Base-by-base conservation (phyloP, 1,139 yeast species). In the Suhomyces ambrosiae region DNA sequence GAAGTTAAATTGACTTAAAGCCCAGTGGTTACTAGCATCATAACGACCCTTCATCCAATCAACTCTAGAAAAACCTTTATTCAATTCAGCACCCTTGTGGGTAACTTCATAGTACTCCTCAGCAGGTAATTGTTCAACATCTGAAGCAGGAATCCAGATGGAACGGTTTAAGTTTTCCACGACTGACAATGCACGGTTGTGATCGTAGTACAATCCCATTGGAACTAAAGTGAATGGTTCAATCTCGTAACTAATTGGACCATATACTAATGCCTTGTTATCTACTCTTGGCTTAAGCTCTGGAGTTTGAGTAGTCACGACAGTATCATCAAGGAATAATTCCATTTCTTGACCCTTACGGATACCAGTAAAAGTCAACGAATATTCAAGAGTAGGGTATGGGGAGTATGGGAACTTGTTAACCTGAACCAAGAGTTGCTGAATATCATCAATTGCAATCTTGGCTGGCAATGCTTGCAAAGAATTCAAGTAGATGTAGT, bases 41-140 rank as follows among this genome's bases (percentile, higher is more conserved):
- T 66, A 68, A 45, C 72, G 71, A 22, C 77, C 78, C 46, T 68
- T 68, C 77, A 82, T 75, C 77, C 83, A 86, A 37, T 86, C 89
- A 9, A 80, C 75, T 58, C 97, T 77, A 16, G 90, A 80, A 57
- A 87, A 90, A 1, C 94, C 92, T 7, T 66, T 53, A 33, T 70
- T 63, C 49, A 90, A 71, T 42, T 68, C 68, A 7, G 96, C 95
- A 21, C 86, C 97, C 23, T 67, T 68, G 56, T 92, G 87, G 31
- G 83, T 76, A 33, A 90, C 53, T 65, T 89, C 92, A 58, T 88
- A 90, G 53, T 84, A 81, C 58, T 94, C 98, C 57, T 88, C 96
- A 36, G 89, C 73, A 26, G 68, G 65, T 30, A 71, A 60, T 38
- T 63, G 63, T 32, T 61, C 66, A 8, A 66, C 64, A 37, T 59